Evolutionary conservation across 2,329 filamentous ascomycete species (phyloP), one percentile per base, ranked within the genome.

Genomic region (Trichoderma oligosporum): DNA sequence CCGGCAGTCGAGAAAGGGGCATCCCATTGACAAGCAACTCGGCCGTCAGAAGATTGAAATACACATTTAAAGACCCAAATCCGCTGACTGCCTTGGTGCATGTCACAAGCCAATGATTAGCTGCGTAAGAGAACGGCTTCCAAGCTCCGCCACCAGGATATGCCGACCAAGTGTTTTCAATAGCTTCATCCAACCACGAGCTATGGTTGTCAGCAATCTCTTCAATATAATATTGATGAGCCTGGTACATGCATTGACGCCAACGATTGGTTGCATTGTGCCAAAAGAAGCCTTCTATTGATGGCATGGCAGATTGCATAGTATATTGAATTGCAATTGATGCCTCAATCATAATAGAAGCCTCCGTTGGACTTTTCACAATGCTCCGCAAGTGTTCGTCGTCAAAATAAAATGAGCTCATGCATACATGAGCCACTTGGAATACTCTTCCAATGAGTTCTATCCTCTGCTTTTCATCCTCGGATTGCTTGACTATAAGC

Each of bases 21-120:
- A 68, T 39, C 0, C 82, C 81, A 56, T 83, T 73, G 0, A 85
- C 73, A 0, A 83, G 70, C 0, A 86, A 67, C 22, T 77, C 70
- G 0, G 77, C 81, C 0, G 72, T 78, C 2, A 86, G 61, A 0
- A 82, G 47, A 59, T 82, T 81, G 61, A 77, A 78, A 24, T 78
- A 74, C 3, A 81, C 71, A 11, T 16, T 36, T 22, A 27, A 18
- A 7, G 7, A 14, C 3, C 3, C 3, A 12, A 11, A 16, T 22
- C 39, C 16, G 14, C 42, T 8, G n/a, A n/a, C n/a, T n/a, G n/a
- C n/a, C n/a, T n/a, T n/a, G n/a, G n/a, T n/a, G n/a, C n/a, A n/a
- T 41, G 41, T 29, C 20, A 31, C 31, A 6, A 48, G n/a, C 18
- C 12, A 25, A 22, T 51, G 38, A 33, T 36, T n/a, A 0, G 7